Evolutionary conservation across 2,329 filamentous ascomycete species (phyloP).

Genomic region (Diatrype stigma): DNA sequence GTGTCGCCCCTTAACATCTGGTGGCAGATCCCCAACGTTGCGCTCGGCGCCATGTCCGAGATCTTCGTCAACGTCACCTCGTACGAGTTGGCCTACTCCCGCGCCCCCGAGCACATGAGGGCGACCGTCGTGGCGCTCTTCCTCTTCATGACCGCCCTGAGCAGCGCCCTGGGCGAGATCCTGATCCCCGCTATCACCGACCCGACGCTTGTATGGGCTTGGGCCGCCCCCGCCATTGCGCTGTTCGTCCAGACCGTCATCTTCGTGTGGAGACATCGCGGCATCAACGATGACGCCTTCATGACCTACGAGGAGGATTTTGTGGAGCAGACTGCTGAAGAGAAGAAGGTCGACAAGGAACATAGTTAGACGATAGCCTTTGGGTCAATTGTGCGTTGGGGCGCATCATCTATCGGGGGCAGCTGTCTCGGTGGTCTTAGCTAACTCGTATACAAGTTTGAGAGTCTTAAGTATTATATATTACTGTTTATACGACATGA

Average conservation of each 20-base stretch:
- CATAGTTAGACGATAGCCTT: neutral
- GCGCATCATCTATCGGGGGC: no score
- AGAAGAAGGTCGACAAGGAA: constrained; percentile 11
- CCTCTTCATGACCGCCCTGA: constrained; percentile 67
- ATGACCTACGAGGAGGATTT: constrained; percentile 28
- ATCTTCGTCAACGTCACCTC: constrained; percentile 55
- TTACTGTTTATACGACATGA: no score
- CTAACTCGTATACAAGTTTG: no score
- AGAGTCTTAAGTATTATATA: no score
- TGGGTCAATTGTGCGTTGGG: no score
- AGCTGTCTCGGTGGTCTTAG: no score
- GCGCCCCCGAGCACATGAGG: constrained; percentile 76
- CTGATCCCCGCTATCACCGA: constrained; percentile 40
- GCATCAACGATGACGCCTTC: constrained; percentile 45
- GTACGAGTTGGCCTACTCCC: constrained; percentile 73
- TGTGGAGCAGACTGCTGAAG: constrained; percentile 3
- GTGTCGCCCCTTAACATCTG: constrained; percentile 19
- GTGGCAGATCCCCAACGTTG: constrained; percentile 37
- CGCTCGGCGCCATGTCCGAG: constrained; percentile 48
- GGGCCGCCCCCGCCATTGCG: constrained; percentile 24
- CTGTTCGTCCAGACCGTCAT: constrained; percentile 20
- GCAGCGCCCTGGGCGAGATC: constrained; percentile 60
- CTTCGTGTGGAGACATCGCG: constrained; percentile 35
- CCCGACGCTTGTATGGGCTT: constrained; percentile 42
- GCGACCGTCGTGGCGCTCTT: constrained; percentile 68